Percentiles rank a stretch among this genome's conserved stretches.
phyloP scores from a whole-genome alignment of 306 rosid genomes.

The Trifolium fragiferum region DNA sequence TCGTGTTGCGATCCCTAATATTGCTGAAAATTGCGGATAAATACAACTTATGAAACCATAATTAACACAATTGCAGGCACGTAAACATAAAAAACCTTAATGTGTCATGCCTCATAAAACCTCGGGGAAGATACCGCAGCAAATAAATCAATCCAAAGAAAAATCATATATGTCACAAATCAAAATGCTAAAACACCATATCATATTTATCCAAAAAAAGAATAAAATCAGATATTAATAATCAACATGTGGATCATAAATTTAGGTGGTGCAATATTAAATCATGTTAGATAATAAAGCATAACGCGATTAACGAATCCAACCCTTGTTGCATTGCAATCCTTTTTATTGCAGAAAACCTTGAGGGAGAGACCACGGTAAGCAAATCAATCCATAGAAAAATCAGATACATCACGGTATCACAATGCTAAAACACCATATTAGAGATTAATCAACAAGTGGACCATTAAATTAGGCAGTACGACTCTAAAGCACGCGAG shows the following conservation, averaged over 20 bases:
- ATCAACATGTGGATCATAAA: conserved; percentile 41
- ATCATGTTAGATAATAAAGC: conserved; percentile 22
- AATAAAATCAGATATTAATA: conserved; percentile 24
- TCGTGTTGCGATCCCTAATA: background rate
- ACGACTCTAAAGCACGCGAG: too few species aligned
- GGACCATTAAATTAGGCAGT: conserved; percentile 25
- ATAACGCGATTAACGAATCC: conserved; percentile 35
- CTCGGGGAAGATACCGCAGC: conserved; percentile 26
- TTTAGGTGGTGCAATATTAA: conserved; percentile 7
- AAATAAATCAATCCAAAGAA: conserved; percentile 15
- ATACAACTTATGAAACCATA: background rate
- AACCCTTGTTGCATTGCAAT: background rate
- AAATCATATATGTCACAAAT: background rate
- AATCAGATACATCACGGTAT: too few species aligned
- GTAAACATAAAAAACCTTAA: background rate
- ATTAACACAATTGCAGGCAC: background rate
- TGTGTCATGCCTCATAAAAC: background rate
- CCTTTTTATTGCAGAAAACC: too few species aligned
- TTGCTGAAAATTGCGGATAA: background rate
- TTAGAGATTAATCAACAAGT: conserved; percentile 42
- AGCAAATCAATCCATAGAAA: too few species aligned
- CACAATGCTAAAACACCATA: conserved; percentile 44
- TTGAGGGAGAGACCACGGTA: too few species aligned
- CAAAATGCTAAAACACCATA: conserved; percentile 43
- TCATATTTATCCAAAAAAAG: conserved; percentile 19